Evolutionary conservation across 345 rosid species (phyloP), one percentile per base, ranked within the genome.

Genomic region (Eucalyptus erythrocorys): DNA sequence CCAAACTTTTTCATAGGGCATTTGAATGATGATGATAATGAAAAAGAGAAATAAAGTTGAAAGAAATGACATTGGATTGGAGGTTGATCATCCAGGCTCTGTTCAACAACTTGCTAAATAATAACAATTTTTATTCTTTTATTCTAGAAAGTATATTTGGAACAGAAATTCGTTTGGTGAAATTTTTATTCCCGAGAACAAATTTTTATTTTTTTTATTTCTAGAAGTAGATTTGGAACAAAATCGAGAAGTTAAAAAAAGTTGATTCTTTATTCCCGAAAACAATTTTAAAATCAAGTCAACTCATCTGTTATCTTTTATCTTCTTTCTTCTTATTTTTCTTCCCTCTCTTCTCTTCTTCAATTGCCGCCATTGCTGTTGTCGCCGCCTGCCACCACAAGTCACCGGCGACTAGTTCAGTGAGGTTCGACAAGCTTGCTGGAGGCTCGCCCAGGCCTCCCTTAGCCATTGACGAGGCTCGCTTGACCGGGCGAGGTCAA

Each of bases 261-360:
- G 0, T 19, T 1, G 0, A 19, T 19, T 19, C 0, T 51, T 19
- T 51, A 2, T 51, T 51, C 0, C 1, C 0, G 0, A 0, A 1
- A 51, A 19, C 24, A 51, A 3, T 51, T 7, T 21, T 5, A 51
- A 0, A 51, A 51, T 19, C 0, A 21, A 51, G 26, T 10, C 57
- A 51, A 51, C 57, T 51, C 57, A 51, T 21, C 8, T 8, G 26
- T 51, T 51, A 24, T 3, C 57, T 51, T 51, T 21, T 51, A 21
- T 51, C 57, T 51, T 51, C 0, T 51, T 7, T 8, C 1, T 51
- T 7, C 1, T 51, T 51, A 0, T 4, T 21, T 24, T 51, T 51
- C 57, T 51, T 1, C 10, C 55, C 4, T 0, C 55, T 51, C 24
- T 51, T 51, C 55, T 19, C 10, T 19, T 19, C 4, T 51, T 19